Conservation (phyloP, 2,329 filamentous ascomycete species). For the Helotiales sp. region DNA sequence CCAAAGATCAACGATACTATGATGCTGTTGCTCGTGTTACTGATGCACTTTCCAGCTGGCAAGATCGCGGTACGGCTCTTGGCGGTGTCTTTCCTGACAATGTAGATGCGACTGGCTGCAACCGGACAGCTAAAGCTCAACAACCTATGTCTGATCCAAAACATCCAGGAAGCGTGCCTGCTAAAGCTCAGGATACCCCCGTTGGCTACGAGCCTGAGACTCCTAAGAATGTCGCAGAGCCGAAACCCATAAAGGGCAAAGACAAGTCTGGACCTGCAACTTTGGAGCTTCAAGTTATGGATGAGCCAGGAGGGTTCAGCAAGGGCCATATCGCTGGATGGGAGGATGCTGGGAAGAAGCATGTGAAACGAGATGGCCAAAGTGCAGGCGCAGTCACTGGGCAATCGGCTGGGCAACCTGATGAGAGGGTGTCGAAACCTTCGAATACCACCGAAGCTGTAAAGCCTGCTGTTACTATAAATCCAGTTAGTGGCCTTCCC, state of each 20-base stretch:
- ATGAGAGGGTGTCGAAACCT: not conserved
- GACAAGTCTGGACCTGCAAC: slow-evolving; percentile 11
- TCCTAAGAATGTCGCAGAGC: slow-evolving; percentile 20
- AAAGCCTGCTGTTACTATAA: not conserved
- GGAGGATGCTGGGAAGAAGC: slow-evolving; percentile 24
- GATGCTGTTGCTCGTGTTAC: slow-evolving; percentile 87
- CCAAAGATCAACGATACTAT: slow-evolving; percentile 79
- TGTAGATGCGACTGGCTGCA: slow-evolving; percentile 80
- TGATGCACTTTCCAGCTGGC: slow-evolving; percentile 72
- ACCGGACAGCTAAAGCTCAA: slow-evolving; percentile 36
- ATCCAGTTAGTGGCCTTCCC: slow-evolving; percentile 19
- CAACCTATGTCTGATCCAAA: slow-evolving; percentile 6
- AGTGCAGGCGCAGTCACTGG: not conserved
- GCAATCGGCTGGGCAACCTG: not conserved
- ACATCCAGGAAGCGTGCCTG: slow-evolving; percentile 4
- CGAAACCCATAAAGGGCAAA: slow-evolving; percentile 23
- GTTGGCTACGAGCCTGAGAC: slow-evolving; percentile 33
- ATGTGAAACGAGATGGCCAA: slow-evolving; percentile 14
- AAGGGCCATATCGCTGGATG: slow-evolving; percentile 28
- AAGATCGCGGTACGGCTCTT: slow-evolving; percentile 66
- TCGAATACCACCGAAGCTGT: not conserved
- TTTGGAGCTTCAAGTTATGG: slow-evolving; percentile 32
- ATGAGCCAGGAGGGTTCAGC: slow-evolving; percentile 20
- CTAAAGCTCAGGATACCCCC: slow-evolving; percentile 20
- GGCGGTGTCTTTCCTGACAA: slow-evolving; percentile 79